Percentiles rank a stretch among this genome's conserved stretches.
Conservation (phyloP, 2,329 filamentous ascomycete genomes). For the Mycosphaerella sp. region DNA sequence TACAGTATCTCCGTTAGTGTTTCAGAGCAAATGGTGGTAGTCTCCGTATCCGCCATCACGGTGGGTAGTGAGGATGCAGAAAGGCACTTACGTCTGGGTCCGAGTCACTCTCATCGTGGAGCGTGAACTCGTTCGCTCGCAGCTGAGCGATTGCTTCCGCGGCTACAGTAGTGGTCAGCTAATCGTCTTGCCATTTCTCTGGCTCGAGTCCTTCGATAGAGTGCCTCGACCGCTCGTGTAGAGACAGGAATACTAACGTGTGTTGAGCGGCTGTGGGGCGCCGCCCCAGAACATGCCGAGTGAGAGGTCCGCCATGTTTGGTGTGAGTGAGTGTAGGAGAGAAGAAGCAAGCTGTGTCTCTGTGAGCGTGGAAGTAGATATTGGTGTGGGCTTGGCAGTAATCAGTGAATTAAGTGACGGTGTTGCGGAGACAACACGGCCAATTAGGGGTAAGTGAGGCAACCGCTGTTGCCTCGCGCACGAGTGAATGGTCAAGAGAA, state of each 20-base stretch:
- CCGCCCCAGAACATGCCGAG: conserved; percentile 21
- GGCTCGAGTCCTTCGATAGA: not conserved
- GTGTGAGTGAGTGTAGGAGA: not conserved
- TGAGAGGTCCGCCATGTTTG: conserved; percentile 5
- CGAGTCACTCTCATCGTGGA: conserved; percentile 4
- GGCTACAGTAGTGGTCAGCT: not conserved
- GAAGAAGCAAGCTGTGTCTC: not conserved
- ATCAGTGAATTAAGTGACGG: no score
- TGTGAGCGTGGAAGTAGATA: not conserved
- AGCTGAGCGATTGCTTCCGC: conserved; percentile 2
- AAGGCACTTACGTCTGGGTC: conserved; percentile 10
- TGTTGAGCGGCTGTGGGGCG: conserved; percentile 12
- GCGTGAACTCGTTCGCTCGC: conserved; percentile 3
- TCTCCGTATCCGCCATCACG: not conserved
- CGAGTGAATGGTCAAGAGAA: no score
- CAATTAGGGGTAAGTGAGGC: no score
- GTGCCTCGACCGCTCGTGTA: not conserved
- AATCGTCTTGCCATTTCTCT: not conserved
- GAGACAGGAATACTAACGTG: conserved; percentile 8
- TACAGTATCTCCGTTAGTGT: conserved; percentile 10
- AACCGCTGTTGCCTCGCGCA: no score
- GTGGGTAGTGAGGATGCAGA: not conserved
- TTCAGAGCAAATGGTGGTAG: not conserved
- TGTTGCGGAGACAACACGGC: no score
- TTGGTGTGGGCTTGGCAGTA: not conserved